phyloP scores from a whole-genome alignment of 2,329 filamentous ascomycete species.

The Coniochaeta ligniaria region DNA sequence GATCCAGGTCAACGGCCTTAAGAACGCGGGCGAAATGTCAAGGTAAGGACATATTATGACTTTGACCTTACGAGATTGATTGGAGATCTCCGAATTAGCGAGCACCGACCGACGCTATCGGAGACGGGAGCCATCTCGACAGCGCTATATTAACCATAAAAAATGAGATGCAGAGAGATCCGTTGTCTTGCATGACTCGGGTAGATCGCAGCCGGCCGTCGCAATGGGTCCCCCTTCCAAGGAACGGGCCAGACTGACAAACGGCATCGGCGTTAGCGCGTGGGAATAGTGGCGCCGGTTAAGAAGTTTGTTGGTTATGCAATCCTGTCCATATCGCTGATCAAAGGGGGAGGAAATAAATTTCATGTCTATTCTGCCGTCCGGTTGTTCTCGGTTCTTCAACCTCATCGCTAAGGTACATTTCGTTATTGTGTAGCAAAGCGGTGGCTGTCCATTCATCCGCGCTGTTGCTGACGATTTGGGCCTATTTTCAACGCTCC shows the following conservation, averaged over 20 bases:
- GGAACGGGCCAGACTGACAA: not conserved
- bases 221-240: not conserved
- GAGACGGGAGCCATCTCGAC: too few species aligned
- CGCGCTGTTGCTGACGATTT: not conserved
- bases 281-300: not conserved
- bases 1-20: too few species aligned
- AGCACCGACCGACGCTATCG: too few species aligned
- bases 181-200: not conserved
- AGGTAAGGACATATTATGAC: too few species aligned
- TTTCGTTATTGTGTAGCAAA: too few species aligned
- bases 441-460: not conserved
- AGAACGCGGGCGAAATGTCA: too few species aligned
- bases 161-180: too few species aligned
- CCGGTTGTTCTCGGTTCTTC: not conserved
- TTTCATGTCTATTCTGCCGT: not conserved
- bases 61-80: too few species aligned
- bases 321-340: not conserved
- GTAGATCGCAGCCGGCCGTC: not conserved
- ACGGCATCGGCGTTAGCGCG: not conserved
- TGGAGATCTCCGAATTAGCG: too few species aligned
- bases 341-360: not conserved
- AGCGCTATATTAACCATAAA: too few species aligned
- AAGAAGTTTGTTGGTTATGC: not conserved
- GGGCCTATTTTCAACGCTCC: not conserved
- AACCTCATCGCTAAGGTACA: not conserved